Evolutionary conservation across 2,329 filamentous ascomycete genomes (phyloP), one percentile per base, ranked within the genome.

Genomic region (Aspergillus bombycis): DNA sequence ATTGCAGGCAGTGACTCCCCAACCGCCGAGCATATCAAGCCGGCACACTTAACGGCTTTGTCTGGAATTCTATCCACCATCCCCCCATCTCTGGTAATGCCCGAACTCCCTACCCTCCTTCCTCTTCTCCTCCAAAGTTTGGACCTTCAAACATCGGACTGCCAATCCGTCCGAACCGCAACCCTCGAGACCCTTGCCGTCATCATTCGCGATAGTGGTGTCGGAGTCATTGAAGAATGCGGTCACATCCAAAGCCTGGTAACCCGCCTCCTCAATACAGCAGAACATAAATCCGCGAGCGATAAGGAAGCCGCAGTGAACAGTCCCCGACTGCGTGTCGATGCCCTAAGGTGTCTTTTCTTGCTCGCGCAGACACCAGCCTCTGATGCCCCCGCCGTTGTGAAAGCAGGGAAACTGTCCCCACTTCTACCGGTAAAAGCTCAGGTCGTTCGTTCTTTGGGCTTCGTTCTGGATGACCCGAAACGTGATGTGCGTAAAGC

Each of bases 121-220:
- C 86, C 87, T 0, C 79, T 90, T 1, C 82, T 91, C 21, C 79
- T 91, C 0, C 88, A 90, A 71, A 86, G 83, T 36, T 81, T 91
- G 6, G 88, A 90, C 68, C 79, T 88, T 57, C 72, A 80, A 61
- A 70, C 73, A 3, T 71, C 77, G 23, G 76, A 77, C 62, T 82
- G 82, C 3, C 79, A 84, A 52, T 77, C 79, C 12, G 85, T 89
- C 65, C 89, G 89, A 68, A 80, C 83, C 60, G 85, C 86, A 5
- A 88, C 87, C 0, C 82, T 91, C 30, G 81, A 83, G 14, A 89
- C 86, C 2, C 79, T 90, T 6, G 81, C 81, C 14, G 81, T 85
- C 1, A 83, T 89, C 8, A 83, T 90, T 56, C 79, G 81, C 45
- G 85, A 89, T 66, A 85, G 84, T 53, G 83, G 88, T 0, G 75